These are phyloP conservation scores for Cercophora newfieldiana DNA, from an alignment of 495 filamentous ascomycete species.

Conservation along the genomic window DNA sequence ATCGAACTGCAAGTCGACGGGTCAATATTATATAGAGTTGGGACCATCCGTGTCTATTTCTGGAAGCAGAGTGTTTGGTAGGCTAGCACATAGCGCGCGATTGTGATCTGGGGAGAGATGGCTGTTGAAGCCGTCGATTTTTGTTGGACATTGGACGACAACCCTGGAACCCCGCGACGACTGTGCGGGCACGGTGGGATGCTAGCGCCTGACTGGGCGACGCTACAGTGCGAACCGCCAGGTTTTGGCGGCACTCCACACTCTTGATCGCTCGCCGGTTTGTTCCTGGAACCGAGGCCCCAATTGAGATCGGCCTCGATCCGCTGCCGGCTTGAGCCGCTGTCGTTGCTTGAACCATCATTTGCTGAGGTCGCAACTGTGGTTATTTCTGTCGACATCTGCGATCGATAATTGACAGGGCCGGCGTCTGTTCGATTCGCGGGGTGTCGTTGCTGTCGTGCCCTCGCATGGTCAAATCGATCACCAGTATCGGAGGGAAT, in stretches of 20 bases:
- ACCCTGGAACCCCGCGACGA: constrained; percentile 9
- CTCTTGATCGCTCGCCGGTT: background rate
- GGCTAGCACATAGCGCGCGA: background rate
- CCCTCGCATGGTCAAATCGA: constrained; percentile 5
- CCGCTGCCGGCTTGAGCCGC: background rate
- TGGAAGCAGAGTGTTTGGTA: constrained; percentile 3
- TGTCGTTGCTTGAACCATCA: background rate
- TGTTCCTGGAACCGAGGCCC: background rate
- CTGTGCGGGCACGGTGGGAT: constrained; percentile 22
- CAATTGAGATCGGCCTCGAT: constrained; percentile 10
- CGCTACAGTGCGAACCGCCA: constrained; percentile 3
- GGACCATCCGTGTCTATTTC: constrained; percentile 9
- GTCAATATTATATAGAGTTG: background rate
- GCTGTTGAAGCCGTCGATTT: background rate
- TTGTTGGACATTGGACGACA: background rate
- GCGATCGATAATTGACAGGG: constrained; percentile 1
- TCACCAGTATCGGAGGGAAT: background rate
- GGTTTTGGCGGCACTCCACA: background rate
- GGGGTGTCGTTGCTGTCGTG: background rate
- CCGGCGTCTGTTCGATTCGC: background rate
- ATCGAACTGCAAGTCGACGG: background rate
- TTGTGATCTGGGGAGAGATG: constrained; percentile 10
- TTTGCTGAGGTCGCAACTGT: background rate
- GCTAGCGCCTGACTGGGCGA: background rate
- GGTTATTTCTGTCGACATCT: background rate